Percentiles rank a stretch among this genome's conserved stretches.
These are phyloP conservation scores for Apiotrichum gamsii DNA, from an alignment of 1,284 basidiomycete species.

Conservation along the genomic window DNA sequence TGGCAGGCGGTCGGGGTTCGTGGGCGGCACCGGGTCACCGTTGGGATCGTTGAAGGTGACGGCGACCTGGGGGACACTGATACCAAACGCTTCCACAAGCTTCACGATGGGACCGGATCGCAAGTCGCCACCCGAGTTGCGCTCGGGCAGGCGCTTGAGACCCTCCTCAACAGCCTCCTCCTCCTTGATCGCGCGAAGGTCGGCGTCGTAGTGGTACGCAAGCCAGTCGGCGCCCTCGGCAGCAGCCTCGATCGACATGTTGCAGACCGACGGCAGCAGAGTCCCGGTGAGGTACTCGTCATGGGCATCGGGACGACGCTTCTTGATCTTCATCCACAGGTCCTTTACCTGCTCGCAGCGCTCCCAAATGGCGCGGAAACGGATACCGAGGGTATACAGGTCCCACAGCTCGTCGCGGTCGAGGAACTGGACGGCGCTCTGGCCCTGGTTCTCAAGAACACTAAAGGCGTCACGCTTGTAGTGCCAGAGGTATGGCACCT, in stretches of 20 bases:
- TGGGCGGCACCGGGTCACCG: slow-evolving; percentile 24
- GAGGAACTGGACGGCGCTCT: slow-evolving; percentile 56
- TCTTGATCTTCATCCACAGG: slow-evolving; percentile 55
- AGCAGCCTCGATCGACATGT: slow-evolving; percentile 68
- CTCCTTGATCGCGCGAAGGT: slow-evolving; percentile 61
- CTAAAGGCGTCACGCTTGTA: slow-evolving; percentile 69
- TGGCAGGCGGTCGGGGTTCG: slow-evolving; percentile 37
- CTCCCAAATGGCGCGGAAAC: slow-evolving; percentile 75
- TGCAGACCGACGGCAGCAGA: slow-evolving; percentile 36
- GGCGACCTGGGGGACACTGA: slow-evolving; percentile 32
- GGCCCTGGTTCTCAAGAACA: slow-evolving; percentile 37
- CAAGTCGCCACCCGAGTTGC: slow-evolving; percentile 22
- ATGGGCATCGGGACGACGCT: slow-evolving; percentile 33
- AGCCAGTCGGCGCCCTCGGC: slow-evolving; percentile 92
- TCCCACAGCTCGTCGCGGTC: slow-evolving; percentile 77
- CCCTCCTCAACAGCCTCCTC: slow-evolving; percentile 62
- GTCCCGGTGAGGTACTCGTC: slow-evolving; percentile 36
- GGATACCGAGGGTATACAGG: slow-evolving; percentile 75
- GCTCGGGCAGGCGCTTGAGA: slow-evolving; percentile 31
- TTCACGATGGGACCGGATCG: slow-evolving; percentile 38
- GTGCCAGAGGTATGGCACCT: slow-evolving; percentile 91
- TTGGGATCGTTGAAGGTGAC: slow-evolving; percentile 33
- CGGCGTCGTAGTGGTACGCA: slow-evolving; percentile 62
- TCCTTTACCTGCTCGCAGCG: slow-evolving; percentile 59
- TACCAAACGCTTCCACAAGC: slow-evolving; percentile 41